Evolutionary conservation across 371 early-diverging fungal genomes (phyloP).

Genomic region (Mucor sp.): DNA sequence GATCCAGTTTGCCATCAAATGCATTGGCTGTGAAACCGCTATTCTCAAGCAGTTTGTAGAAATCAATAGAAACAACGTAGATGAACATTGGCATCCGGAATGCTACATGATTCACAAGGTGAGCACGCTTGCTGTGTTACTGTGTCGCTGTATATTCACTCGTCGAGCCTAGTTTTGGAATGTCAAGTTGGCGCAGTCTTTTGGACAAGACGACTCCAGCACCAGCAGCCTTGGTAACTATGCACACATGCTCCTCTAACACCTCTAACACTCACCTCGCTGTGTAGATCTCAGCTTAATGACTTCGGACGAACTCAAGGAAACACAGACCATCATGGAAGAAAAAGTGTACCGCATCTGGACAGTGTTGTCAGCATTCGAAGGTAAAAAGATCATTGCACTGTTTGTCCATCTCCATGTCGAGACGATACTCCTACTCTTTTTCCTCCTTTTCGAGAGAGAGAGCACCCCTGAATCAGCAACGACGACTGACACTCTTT

Average conservation of each 20-base stretch:
- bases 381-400: slow-evolving; percentile 44
- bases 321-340: slow-evolving; percentile 67
- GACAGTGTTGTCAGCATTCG: slow-evolving; percentile 92
- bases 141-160: neutral
- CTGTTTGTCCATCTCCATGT: neutral
- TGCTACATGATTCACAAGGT: slow-evolving; percentile 98
- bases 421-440: neutral
- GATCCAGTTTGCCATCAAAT: slow-evolving; percentile 80
- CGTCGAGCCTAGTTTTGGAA: slow-evolving; percentile 72
- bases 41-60: slow-evolving; percentile 96
- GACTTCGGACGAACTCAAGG: slow-evolving; percentile 55
- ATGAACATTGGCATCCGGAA: slow-evolving; percentile 97
- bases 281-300: slow-evolving; percentile 23
- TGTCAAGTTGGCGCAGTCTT: slow-evolving; percentile 62
- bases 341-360: slow-evolving; percentile 92
- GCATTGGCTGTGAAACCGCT: slow-evolving; percentile 92
- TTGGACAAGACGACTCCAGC: slow-evolving; percentile 17
- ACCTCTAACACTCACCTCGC: neutral
- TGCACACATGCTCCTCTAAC: neutral
- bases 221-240: slow-evolving; percentile 12
- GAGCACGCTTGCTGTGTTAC: neutral
- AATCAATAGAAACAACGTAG: slow-evolving; percentile 76
- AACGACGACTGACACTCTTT: neutral
- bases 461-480: neutral
- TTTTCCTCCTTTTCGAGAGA: neutral